Evolutionary conservation across 2,329 filamentous ascomycete species (phyloP).

Genomic region (Epichloe festucae): DNA sequence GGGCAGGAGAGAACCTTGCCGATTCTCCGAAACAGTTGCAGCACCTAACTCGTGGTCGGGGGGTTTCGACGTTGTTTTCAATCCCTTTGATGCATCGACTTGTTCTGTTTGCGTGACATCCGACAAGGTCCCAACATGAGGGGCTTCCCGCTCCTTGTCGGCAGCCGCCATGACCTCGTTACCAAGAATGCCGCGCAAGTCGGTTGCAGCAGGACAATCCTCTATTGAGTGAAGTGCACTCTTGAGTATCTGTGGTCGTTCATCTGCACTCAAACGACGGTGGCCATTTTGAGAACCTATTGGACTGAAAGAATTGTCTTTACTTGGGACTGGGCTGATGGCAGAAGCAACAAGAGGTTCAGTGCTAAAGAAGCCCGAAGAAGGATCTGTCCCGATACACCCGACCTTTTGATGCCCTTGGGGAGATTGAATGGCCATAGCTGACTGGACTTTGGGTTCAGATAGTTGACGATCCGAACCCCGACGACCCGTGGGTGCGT

Average conservation of each 20-base stretch:
- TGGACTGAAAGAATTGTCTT: background rate
- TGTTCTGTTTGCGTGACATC: background rate
- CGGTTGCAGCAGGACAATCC: background rate
- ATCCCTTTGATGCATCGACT: background rate
- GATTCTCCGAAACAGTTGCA: background rate
- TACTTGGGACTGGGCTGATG: background rate
- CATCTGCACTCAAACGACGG: background rate
- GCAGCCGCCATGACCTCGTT: background rate
- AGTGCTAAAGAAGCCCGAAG: background rate
- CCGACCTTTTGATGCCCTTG: background rate
- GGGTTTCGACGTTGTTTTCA: background rate
- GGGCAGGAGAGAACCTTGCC: background rate
- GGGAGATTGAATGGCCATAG: background rate
- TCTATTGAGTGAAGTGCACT: background rate
- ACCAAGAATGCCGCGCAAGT: background rate
- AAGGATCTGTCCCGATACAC: background rate
- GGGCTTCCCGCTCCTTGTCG: background rate
- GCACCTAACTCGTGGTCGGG: too few species aligned
- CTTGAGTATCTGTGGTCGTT: background rate
- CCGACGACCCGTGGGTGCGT: background rate
- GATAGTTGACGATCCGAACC: background rate
- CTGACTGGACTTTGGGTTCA: background rate
- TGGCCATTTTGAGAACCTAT: constrained; percentile 1
- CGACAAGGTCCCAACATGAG: background rate
- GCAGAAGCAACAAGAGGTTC: background rate